A percentile compares a stretch with the other conserved stretches of the same genome.
phyloP scores from a whole-genome alignment of 305 asterid species.

The Andrographis paniculata region DNA sequence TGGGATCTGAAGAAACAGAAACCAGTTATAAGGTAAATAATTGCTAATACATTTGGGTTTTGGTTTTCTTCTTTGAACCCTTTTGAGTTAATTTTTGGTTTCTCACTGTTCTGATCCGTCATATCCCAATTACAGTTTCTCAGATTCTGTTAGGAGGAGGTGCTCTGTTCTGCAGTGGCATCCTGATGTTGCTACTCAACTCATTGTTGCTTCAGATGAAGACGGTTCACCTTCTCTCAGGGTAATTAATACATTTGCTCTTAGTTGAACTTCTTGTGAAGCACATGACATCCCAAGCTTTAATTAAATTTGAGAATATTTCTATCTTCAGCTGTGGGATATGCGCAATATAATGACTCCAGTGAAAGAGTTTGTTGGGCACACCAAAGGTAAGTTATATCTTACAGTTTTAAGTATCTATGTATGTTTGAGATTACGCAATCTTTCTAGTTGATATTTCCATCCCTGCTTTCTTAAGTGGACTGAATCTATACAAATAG shows the following conservation, averaged over 20 bases:
- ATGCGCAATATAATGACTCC: constrained; percentile 91
- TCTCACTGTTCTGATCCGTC: constrained; percentile 20
- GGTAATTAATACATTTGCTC: constrained; percentile 33
- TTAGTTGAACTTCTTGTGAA: constrained; percentile 12
- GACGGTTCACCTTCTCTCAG: constrained; percentile 83
- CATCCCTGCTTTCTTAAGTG: too few species aligned
- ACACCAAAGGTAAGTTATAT: constrained; percentile 69
- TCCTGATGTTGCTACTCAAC: constrained; percentile 91
- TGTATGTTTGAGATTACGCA: too few species aligned
- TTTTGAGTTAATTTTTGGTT: not conserved
- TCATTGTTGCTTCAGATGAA: constrained; percentile 95
- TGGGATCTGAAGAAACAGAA: constrained; percentile 98
- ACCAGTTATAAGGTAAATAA: constrained; percentile 77
- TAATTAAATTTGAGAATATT: constrained; percentile 14
- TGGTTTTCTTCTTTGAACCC: constrained; percentile 11
- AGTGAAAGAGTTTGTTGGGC: constrained; percentile 88
- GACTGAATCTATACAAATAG: too few species aligned
- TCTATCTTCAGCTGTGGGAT: constrained; percentile 83
- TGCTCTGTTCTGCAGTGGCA: constrained; percentile 99
- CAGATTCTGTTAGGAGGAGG: constrained; percentile 76
- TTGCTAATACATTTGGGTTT: constrained; percentile 15
- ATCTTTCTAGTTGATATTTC: too few species aligned
- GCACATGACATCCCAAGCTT: constrained; percentile 10
- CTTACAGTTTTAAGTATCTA: too few species aligned
- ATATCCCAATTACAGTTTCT: constrained; percentile 54